Base-by-base conservation (phyloP, 1,284 basidiomycete genomes). In the Macrocystidia cucumis region DNA sequence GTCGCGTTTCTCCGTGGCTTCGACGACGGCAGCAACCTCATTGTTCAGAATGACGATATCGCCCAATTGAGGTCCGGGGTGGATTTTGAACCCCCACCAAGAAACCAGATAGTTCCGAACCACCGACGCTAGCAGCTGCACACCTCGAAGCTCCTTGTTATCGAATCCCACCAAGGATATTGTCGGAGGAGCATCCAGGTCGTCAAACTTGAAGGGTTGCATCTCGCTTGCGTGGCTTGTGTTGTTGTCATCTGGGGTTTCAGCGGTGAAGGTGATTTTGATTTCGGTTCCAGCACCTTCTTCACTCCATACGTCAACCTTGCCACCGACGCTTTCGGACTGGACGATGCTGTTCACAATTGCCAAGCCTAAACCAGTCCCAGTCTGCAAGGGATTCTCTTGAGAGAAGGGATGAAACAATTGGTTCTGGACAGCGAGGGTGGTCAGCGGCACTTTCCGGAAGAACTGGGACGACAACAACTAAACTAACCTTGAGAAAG, bases 381-480 rank as follows among this genome's bases (percentile, higher is more conserved):
- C 93, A 1, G 91, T 84, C 50, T 95, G 91, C 6, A 91, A 56
- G 1, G 89, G 86, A 48, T 91, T 91, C 56, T 89, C 86, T 63
- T 97, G 93, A 1, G 92, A 91, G 61, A 98, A 98, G 0, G 93
- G 93, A 50, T 96, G 92, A 64, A 97, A 98, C 2, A 98, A 69
- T 60, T 96, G 91, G 47, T 96, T 91, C 78, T 91, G 49, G 18
- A 45, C 35, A 29, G 21, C n/a, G n/a, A n/a, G n/a, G n/a, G n/a
- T n/a, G n/a, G n/a, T n/a, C n/a, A n/a, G n/a, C n/a, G n/a, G n/a
- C n/a, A n/a, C n/a, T n/a, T n/a, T n/a, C n/a, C n/a, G n/a, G n/a
- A n/a, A n/a, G n/a, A n/a, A n/a, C n/a, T n/a, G n/a, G n/a, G n/a
- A n/a, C n/a, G n/a, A n/a, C n/a, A 24, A 5, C 9, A 8, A 18